phyloP scores from a whole-genome alignment of 805 yeast species.

The Nakazawaea wyomingensis region DNA sequence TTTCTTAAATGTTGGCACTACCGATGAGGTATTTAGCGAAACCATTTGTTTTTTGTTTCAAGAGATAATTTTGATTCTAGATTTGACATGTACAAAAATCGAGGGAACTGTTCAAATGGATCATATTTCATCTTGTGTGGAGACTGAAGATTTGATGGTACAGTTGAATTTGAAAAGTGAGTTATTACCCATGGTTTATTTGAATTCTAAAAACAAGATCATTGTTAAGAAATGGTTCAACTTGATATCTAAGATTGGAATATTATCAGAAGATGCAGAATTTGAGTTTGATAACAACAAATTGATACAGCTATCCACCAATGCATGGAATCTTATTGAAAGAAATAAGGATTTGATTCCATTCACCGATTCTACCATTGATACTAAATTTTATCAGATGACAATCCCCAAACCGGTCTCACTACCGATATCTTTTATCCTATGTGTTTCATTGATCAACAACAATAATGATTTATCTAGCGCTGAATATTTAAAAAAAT shows the following conservation, averaged over 20 bases:
- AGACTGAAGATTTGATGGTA: slow-evolving; percentile 1
- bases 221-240: slow-evolving; percentile 10
- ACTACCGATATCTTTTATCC: background rate
- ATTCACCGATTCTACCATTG: background rate
- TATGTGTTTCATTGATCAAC: slow-evolving; percentile 6
- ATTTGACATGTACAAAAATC: background rate
- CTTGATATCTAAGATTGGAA: background rate
- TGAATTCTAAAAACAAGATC: slow-evolving; percentile 4
- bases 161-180: slow-evolving; percentile 9
- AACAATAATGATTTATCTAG: background rate
- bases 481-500: background rate
- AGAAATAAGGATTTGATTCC: slow-evolving; percentile 5
- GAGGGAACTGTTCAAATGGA: slow-evolving; percentile 2
- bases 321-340: slow-evolving; percentile 8
- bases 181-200: slow-evolving; percentile 4
- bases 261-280: background rate
- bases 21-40: background rate
- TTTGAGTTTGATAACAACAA: slow-evolving; percentile 4
- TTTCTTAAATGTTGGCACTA: slow-evolving; percentile 3
- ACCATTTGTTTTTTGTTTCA: slow-evolving; percentile 12
- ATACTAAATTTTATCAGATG: slow-evolving; percentile 2
- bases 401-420: slow-evolving; percentile 4
- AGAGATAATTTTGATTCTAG: slow-evolving; percentile 4
- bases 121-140: slow-evolving; percentile 6
- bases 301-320: slow-evolving; percentile 8